These are phyloP conservation scores for Sarocladiaceae sp. DNA, from an alignment of 2,329 filamentous ascomycete species.

Conservation along the genomic window DNA sequence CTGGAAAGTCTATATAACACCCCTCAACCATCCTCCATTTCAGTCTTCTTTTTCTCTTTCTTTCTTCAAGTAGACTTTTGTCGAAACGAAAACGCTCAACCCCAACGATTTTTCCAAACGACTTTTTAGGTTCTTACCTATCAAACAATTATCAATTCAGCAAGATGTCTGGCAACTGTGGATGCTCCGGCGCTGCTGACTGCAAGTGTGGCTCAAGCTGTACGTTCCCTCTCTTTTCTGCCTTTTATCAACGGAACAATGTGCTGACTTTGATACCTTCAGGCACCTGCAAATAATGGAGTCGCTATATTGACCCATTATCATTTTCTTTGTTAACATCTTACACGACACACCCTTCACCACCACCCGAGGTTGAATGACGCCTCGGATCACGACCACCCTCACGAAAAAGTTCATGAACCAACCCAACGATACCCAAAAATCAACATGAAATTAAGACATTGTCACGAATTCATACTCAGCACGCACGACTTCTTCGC, in stretches of 20 bases:
- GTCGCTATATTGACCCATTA: constrained; percentile 5
- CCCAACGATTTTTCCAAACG: constrained; percentile 9
- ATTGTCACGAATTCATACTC: background rate
- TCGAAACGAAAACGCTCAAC: constrained; percentile 10
- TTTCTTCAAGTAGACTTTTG: constrained; percentile 11
- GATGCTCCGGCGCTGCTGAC: constrained; percentile 9
- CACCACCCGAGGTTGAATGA: constrained; percentile 2
- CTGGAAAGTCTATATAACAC: constrained; percentile 8
- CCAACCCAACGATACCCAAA: constrained; percentile 1
- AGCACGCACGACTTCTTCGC: constrained; percentile 4
- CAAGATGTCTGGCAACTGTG: constrained; percentile 10
- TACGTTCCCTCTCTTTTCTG: background rate
- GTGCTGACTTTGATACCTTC: background rate
- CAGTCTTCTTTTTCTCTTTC: constrained; percentile 1
- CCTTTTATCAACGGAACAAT: background rate
- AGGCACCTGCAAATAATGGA: constrained; percentile 9
- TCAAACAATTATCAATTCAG: constrained; percentile 3
- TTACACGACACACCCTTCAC: background rate
- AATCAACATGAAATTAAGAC: constrained; percentile 1
- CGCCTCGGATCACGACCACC: constrained; percentile 7
- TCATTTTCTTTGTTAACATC: constrained; percentile 7
- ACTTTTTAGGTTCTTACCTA: constrained; percentile 10
- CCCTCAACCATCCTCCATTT: background rate
- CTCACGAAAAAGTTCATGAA: constrained; percentile 2
- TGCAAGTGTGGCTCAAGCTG: constrained; percentile 10